A percentile compares a stretch with the other conserved stretches of the same genome.
Evolutionary conservation across 768 basidiomycete species (phyloP).

Genomic region (Trametes coccinea): DNA sequence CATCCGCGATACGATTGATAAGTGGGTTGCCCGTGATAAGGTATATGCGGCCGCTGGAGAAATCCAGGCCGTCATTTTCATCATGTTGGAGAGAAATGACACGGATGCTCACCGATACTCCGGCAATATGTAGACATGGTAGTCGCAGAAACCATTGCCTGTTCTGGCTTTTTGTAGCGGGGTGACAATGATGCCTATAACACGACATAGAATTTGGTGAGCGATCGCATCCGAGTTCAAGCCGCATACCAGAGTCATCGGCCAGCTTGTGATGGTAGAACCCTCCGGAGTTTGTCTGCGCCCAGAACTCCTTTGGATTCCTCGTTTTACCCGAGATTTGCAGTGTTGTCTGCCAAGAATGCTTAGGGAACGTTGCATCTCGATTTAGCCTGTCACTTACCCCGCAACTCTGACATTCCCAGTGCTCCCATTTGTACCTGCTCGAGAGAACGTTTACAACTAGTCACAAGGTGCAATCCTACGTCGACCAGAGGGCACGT

Average conservation of each 20-base stretch:
- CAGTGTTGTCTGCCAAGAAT: conserved; percentile 12
- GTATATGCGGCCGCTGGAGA: conserved; percentile 63
- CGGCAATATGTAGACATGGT: conserved; percentile 47
- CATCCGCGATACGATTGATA: conserved; percentile 47
- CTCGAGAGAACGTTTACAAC: not conserved
- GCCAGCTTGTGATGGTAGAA: conserved; percentile 18
- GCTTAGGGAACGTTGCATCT: not conserved
- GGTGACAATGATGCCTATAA: conserved; percentile 20
- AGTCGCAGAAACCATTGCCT: conserved; percentile 28
- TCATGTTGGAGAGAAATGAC: not conserved
- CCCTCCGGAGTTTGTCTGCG: conserved; percentile 21
- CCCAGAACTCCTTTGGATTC: conserved; percentile 41
- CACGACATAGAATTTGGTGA: too few species aligned
- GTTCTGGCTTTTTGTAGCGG: conserved; percentile 11
- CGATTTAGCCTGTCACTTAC: conserved; percentile 36
- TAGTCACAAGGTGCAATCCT: not conserved
- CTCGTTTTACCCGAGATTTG: conserved; percentile 26
- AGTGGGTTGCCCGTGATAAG: conserved; percentile 45
- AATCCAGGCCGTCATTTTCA: not conserved
- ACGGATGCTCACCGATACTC: conserved; percentile 18
- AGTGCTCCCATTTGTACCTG: conserved; percentile 74
- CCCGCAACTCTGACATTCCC: conserved; percentile 65
- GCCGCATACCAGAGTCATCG: conserved; percentile 22
- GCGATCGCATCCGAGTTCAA: not conserved
- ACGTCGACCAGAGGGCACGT: conserved; percentile 17